Percentiles rank a stretch among this genome's conserved stretches.
Evolutionary conservation across 768 basidiomycete genomes (phyloP).

Genomic region (Calocera viscosa): DNA sequence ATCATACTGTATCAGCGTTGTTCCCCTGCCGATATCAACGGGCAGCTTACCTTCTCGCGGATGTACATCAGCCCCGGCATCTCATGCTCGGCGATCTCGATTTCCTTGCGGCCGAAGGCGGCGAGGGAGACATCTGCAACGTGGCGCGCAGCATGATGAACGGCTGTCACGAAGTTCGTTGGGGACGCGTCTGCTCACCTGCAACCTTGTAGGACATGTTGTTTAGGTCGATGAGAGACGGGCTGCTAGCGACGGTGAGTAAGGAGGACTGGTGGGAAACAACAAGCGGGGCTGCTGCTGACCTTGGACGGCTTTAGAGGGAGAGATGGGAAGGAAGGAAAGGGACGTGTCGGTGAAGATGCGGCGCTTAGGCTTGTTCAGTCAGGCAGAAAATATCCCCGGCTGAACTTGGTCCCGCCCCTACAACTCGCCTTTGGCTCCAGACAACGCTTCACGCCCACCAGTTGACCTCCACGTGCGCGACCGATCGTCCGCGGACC

Average conservation of each 20-base stretch:
- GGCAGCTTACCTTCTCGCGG: conserved; percentile 55
- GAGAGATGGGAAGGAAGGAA: background rate
- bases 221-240: conserved; percentile 17
- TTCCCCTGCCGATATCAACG: conserved; percentile 10
- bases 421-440: no score
- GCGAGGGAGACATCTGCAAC: conserved; percentile 80
- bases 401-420: no score
- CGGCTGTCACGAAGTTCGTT: background rate
- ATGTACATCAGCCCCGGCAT: conserved; percentile 95
- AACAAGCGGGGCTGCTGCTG: conserved; percentile 14
- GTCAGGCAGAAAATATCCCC: conserved; percentile 5
- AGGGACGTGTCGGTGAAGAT: background rate
- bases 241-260: conserved; percentile 16
- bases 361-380: conserved; percentile 4
- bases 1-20: conserved; percentile 1
- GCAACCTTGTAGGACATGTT: conserved; percentile 19
- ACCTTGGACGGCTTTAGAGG: conserved; percentile 3
- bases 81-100: conserved; percentile 96
- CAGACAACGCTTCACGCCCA: no score
- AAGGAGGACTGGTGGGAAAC: conserved; percentile 17
- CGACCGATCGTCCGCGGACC: no score
- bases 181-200: conserved; percentile 14
- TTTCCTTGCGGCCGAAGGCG: conserved; percentile 99
- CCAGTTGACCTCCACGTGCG: no score
- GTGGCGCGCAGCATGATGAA: background rate